Evolutionary conservation across 1,284 basidiomycete genomes (phyloP).

Genomic region (Salmacisia buchloeana): DNA sequence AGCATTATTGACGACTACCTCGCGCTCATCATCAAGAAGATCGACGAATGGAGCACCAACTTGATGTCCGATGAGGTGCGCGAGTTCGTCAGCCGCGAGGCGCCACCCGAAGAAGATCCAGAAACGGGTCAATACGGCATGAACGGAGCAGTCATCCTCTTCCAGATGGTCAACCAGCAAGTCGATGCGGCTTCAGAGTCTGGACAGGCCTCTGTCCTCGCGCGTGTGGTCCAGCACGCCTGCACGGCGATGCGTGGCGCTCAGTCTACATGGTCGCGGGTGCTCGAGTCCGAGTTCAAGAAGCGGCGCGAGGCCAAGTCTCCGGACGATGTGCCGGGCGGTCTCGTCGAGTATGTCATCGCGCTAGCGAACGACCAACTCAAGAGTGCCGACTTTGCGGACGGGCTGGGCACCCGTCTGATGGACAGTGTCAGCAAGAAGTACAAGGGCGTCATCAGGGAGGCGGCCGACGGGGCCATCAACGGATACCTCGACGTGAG

Average conservation of each 20-base stretch:
- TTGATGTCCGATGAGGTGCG: conserved; percentile 84
- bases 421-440: conserved; percentile 90
- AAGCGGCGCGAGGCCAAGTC: conserved; percentile 69
- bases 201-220: conserved; percentile 85
- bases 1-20: conserved; percentile 92
- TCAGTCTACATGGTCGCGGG: conserved; percentile 80
- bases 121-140: conserved; percentile 79
- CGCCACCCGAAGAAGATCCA: conserved; percentile 79
- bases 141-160: conserved; percentile 88
- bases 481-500: conserved; percentile 97
- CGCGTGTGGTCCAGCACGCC: conserved; percentile 80
- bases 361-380: conserved; percentile 98
- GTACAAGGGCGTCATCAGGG: conserved; percentile 75
- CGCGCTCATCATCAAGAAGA: conserved; percentile 82
- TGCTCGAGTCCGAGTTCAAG: conserved; percentile 79
- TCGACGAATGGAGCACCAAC: conserved; percentile 94
- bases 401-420: conserved; percentile 74
- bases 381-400: conserved; percentile 88
- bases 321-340: conserved; percentile 79
- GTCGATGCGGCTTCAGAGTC: conserved; percentile 91
- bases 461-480: conserved; percentile 87
- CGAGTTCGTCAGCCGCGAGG: conserved; percentile 74
- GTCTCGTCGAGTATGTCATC: conserved; percentile 91
- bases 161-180: conserved; percentile 96
- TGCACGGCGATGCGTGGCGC: conserved; percentile 84